phyloP scores from a whole-genome alignment of 1,284 basidiomycete genomes.

The Phylloboletellus chloephorus region DNA sequence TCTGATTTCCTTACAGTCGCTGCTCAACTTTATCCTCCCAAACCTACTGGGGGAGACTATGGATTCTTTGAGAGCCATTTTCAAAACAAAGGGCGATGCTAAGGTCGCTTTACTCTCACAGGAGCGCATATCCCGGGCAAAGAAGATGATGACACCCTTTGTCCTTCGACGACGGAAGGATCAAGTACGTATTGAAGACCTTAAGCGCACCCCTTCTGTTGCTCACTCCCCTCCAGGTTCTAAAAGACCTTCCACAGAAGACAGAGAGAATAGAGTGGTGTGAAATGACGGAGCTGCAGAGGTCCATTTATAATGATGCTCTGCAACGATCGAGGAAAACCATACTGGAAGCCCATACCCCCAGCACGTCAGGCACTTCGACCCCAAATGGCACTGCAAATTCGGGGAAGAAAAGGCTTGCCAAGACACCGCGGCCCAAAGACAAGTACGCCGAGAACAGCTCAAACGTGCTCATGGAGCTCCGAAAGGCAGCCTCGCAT shows the following conservation, averaged over 20 bases:
- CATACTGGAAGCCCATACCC: slow-evolving; percentile 51
- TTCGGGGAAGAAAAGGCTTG: slow-evolving; percentile 43
- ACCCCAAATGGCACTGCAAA: slow-evolving; percentile 35
- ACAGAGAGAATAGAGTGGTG: slow-evolving; percentile 92
- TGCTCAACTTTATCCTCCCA: slow-evolving; percentile 98
- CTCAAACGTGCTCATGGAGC: slow-evolving; percentile 91
- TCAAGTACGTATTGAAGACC: slow-evolving; percentile 45
- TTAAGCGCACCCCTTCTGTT: neutral
- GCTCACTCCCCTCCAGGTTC: slow-evolving; percentile 52
- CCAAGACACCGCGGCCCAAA: slow-evolving; percentile 44
- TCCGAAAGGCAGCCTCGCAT: slow-evolving; percentile 93
- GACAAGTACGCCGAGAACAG: slow-evolving; percentile 73
- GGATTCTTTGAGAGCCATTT: slow-evolving; percentile 85
- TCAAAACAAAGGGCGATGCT: slow-evolving; percentile 90
- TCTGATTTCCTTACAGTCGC: slow-evolving; percentile 53
- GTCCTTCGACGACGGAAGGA: slow-evolving; percentile 94
- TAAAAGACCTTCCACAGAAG: slow-evolving; percentile 90
- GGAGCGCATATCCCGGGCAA: slow-evolving; percentile 88
- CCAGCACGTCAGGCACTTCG: slow-evolving; percentile 35
- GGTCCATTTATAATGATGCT: slow-evolving; percentile 80
- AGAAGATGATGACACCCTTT: slow-evolving; percentile 99
- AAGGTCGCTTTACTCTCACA: slow-evolving; percentile 84
- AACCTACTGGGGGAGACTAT: slow-evolving; percentile 77
- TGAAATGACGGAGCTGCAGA: slow-evolving; percentile 84
- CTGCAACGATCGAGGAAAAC: slow-evolving; percentile 82